Evolutionary conservation across 257 asterid species (phyloP), one percentile per base, ranked within the genome.

Genomic region (Jacaranda copaia): DNA sequence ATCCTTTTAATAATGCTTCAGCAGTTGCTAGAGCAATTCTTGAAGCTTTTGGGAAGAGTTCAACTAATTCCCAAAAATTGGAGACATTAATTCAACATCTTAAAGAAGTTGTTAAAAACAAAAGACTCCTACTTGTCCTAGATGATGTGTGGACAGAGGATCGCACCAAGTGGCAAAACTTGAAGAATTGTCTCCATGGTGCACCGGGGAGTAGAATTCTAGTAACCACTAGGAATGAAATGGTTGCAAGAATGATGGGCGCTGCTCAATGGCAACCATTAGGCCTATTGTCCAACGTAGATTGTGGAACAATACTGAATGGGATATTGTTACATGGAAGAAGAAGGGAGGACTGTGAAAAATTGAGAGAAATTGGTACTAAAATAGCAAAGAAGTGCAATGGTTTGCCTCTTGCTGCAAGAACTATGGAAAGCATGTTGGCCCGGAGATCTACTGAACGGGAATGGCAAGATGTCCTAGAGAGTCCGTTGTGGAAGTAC

Each of bases 1-100:
- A 58, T 2, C 64, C 64, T 61, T 61, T 61, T 61, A 46, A 61
- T 61, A 46, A 61, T 61, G 8, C 45, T 61, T 61, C 16, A 1
- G 18, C 1, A 8, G 18, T 61, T 12, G 67, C 45, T 1, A 20
- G 9, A 61, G 67, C 16, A 3, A 61, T 61, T 61, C 42, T 25
- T 58, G 64, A 10, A 57, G 14, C 11, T 8, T 60, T 25, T 60
- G 43, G 40, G 4, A 35, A 25, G 8, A 60, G n/a, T 20, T 25
- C 16, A 2, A 4, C 8, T 12, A 6, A 20, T 13, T 5, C 14
- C 40, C 42, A 1, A 2, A 2, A 25, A 9, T 8, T 60, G 43
- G 40, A 60, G n/a, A 60, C 43, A 8, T 14, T 60, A 25, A 43
- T 32, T 9, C 66, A 25, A 60, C 38, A 16, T 25, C 0, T 20